These are phyloP conservation scores for Penicillium odoratum DNA, from an alignment of 495 filamentous ascomycete species.

Conservation along the genomic window DNA sequence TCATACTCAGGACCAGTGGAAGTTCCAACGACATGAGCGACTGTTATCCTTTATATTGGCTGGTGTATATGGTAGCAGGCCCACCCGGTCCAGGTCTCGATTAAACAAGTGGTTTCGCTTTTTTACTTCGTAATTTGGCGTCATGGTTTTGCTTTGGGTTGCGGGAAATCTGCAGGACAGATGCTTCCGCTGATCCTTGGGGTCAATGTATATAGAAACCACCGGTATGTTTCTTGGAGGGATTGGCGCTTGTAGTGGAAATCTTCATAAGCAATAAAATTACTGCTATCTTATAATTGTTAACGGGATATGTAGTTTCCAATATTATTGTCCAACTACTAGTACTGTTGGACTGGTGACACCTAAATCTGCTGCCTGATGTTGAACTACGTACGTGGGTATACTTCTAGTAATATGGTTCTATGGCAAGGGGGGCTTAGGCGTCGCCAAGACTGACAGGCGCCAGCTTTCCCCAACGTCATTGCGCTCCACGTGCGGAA, in stretches of 20 bases:
- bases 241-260: background rate
- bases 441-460: conserved; percentile 38
- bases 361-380: conserved; percentile 1
- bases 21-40: background rate
- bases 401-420: background rate
- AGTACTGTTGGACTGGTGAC: no score
- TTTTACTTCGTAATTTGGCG: background rate
- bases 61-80: conserved; percentile 2
- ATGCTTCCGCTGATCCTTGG: background rate
- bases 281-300: background rate
- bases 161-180: background rate
- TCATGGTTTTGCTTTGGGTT: background rate
- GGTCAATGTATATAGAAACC: background rate
- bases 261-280: background rate
- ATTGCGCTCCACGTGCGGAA: conserved; percentile 32
- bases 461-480: conserved; percentile 43
- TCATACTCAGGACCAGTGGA: background rate
- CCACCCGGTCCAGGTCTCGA: background rate
- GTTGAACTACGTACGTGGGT: background rate
- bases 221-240: background rate
- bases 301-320: background rate
- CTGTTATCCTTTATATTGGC: background rate
- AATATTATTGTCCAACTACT: no score
- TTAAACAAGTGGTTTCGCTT: background rate
- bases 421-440: conserved; percentile 24